Evolutionary conservation across 768 basidiomycete species (phyloP).

Genomic region (Lentinula edodes): DNA sequence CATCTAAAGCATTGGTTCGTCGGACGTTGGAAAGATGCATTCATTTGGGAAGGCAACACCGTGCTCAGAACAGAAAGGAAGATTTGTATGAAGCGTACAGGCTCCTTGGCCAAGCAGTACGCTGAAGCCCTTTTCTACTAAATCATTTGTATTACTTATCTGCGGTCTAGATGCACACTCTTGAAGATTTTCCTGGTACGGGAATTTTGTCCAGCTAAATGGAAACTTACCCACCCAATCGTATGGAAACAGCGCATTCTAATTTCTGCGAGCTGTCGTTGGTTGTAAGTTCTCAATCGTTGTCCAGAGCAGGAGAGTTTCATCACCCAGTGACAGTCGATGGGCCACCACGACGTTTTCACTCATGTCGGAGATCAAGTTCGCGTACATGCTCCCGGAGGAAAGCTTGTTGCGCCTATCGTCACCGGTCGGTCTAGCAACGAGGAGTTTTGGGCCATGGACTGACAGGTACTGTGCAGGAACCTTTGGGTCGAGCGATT

Average conservation of each 20-base stretch:
- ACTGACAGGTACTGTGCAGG: slow-evolving; percentile 27
- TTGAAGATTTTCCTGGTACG: slow-evolving; percentile 68
- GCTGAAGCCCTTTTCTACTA: slow-evolving; percentile 18
- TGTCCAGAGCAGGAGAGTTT: not conserved
- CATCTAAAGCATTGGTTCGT: slow-evolving; percentile 73
- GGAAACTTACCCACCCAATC: not conserved
- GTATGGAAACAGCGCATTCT: slow-evolving; percentile 52
- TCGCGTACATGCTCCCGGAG: slow-evolving; percentile 67
- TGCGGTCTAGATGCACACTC: slow-evolving; percentile 56
- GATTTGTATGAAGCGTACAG: slow-evolving; percentile 79
- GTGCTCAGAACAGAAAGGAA: slow-evolving; percentile 49
- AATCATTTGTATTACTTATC: not conserved
- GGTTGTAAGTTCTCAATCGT: slow-evolving; percentile 21
- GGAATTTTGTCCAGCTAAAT: too few relatives aligned
- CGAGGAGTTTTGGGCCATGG: not conserved
- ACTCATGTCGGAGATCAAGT: slow-evolving; percentile 81
- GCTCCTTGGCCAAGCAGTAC: slow-evolving; percentile 65
- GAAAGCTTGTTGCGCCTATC: slow-evolving; percentile 72
- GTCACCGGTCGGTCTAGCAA: slow-evolving; percentile 55
- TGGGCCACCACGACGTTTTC: slow-evolving; percentile 79
- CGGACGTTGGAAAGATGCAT: slow-evolving; percentile 76
- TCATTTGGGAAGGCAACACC: slow-evolving; percentile 63
- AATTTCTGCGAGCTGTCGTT: slow-evolving; percentile 88
- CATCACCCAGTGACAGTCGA: slow-evolving; percentile 16
- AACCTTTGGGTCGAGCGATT: slow-evolving; percentile 75